A percentile compares a stretch with the other conserved stretches of the same genome.
Conservation (phyloP, 352 stramenopile species). For the Pythium chondricola region DNA sequence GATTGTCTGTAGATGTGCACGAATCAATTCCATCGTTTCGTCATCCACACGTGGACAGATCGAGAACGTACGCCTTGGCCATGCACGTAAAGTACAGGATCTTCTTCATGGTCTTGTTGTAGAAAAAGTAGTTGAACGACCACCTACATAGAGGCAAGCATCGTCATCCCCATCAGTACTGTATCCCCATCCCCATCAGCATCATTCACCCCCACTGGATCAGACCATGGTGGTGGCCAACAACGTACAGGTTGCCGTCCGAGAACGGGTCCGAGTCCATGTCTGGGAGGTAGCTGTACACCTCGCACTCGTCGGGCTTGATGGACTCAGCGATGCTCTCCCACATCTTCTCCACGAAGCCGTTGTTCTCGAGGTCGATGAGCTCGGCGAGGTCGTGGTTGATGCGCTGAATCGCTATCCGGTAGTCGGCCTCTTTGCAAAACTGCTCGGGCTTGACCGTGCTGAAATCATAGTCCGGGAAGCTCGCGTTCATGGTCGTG, state of each 20-base stretch:
- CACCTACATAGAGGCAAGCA: constrained; percentile 45
- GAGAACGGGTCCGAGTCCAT: constrained; percentile 92
- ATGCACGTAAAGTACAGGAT: constrained; percentile 93
- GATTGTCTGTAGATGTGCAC: constrained; percentile 27
- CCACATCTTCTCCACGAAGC: constrained; percentile 99
- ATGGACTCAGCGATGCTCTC: constrained; percentile 87
- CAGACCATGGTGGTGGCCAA: too few relatives aligned
- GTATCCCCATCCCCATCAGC: too few relatives aligned
- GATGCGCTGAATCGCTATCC: constrained; percentile 81
- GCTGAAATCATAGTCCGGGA: constrained; percentile 92
- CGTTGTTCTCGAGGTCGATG: constrained; percentile 96
- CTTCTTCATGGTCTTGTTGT: constrained; percentile 91
- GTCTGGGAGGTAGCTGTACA: constrained; percentile 92
- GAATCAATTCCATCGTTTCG: too few relatives aligned
- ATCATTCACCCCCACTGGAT: too few relatives aligned
- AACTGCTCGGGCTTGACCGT: constrained; percentile 88
- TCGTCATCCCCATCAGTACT: too few relatives aligned
- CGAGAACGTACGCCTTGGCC: constrained; percentile 63
- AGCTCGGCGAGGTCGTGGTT: constrained; percentile 86
- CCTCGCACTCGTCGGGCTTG: constrained; percentile 85
- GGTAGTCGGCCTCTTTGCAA: constrained; percentile 79
- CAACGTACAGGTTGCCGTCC: constrained; percentile 81
- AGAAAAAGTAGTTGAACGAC: constrained; percentile 96
- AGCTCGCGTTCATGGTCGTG: constrained; percentile 92
- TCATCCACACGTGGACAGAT: not conserved